phyloP scores from a whole-genome alignment of 257 asterid genomes.

The Solanum tacnaense region DNA sequence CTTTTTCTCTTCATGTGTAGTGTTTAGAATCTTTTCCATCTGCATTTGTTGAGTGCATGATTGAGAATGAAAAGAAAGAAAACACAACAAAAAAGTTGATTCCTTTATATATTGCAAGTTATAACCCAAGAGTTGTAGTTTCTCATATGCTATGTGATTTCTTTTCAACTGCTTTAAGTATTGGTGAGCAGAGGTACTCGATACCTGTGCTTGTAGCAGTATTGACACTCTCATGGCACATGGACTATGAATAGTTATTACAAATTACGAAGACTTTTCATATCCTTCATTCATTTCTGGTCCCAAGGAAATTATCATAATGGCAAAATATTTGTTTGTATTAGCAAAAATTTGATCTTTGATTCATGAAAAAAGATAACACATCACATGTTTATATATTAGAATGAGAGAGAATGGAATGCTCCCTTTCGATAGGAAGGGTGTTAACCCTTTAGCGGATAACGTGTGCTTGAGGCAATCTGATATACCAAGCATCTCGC shows the following conservation, averaged over 20 bases:
- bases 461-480: rapidly evolving
- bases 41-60: neutral
- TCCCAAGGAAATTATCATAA: neutral
- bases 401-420: neutral
- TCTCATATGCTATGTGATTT: neutral
- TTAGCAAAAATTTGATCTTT: neutral
- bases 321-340: neutral
- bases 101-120: neutral
- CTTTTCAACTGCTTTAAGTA: neutral
- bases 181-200: neutral
- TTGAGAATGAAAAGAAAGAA: neutral
- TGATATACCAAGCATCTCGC: too few species aligned
- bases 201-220: neutral
- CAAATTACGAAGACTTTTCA: neutral
- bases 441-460: neutral
- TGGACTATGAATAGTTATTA: neutral
- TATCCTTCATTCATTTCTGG: neutral
- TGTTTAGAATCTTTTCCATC: neutral
- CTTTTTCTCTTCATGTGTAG: neutral
- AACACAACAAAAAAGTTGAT: neutral
- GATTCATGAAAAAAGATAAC: neutral
- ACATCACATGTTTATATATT: neutral
- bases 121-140: neutral
- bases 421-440: neutral
- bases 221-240: neutral